These are phyloP conservation scores for Dispira simplex DNA, from an alignment of 192 early-diverging fungal genomes.

Conservation along the genomic window DNA sequence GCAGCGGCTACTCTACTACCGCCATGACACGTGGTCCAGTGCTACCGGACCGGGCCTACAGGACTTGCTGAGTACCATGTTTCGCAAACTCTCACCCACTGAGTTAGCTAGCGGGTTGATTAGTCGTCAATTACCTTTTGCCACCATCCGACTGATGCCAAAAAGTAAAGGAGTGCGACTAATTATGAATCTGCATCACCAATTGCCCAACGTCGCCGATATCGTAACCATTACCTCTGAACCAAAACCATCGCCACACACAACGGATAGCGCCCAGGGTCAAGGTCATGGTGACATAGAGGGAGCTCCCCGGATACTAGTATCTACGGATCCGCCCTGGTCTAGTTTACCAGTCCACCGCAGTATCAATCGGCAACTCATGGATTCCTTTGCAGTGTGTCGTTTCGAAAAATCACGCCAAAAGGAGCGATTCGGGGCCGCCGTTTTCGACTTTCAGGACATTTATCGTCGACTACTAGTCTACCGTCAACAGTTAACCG, in stretches of 20 bases:
- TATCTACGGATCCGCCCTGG: constrained; percentile 19
- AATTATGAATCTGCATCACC: constrained; percentile 54
- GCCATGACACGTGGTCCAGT: neutral
- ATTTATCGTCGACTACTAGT: constrained; percentile 23
- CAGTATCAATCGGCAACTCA: constrained; percentile 30
- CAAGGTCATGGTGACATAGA: neutral
- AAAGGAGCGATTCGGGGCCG: constrained; percentile 15
- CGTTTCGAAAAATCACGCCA: constrained; percentile 29
- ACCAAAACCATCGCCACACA: neutral
- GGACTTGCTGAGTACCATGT: neutral
- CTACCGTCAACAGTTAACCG: constrained; percentile 11
- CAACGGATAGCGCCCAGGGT: constrained; percentile 14
- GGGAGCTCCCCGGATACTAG: neutral
- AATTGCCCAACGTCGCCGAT: constrained; percentile 11
- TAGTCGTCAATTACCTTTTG: constrained; percentile 25
- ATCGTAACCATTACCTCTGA: neutral
- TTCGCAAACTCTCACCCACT: neutral
- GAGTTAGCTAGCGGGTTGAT: neutral
- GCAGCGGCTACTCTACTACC: constrained; percentile 7
- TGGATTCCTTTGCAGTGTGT: constrained; percentile 37
- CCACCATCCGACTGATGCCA: constrained; percentile 66
- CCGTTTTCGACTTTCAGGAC: constrained; percentile 28
- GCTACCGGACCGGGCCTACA: neutral
- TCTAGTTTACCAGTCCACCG: neutral
- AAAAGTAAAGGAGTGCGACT: constrained; percentile 60